Conservation (phyloP, 768 basidiomycete species). For the Tylopilus cervinicoccineus region DNA sequence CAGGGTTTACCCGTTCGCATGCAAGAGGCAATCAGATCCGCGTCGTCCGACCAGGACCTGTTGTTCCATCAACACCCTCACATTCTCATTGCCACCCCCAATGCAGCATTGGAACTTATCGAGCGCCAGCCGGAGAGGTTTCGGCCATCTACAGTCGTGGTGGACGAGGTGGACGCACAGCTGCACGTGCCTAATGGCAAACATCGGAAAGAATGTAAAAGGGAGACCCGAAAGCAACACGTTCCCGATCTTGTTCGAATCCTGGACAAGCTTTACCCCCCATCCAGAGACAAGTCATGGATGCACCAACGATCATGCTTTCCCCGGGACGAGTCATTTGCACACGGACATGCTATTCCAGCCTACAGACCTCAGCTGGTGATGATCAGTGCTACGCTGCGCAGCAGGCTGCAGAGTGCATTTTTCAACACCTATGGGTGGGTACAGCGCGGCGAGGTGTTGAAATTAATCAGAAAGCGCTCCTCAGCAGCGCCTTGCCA, state of each 20-base stretch:
- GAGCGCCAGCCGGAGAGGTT: constrained; percentile 41
- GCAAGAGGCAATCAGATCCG: constrained; percentile 25
- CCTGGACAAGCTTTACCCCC: constrained; percentile 53
- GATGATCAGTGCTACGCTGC: constrained; percentile 68
- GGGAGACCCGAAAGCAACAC: constrained; percentile 44
- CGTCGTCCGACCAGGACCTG: constrained; percentile 30
- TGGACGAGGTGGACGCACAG: constrained; percentile 77
- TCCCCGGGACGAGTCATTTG: constrained; percentile 6
- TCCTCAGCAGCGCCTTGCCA: constrained; percentile 27
- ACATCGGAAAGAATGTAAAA: constrained; percentile 36
- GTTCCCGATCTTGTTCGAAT: constrained; percentile 56
- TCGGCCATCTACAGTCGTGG: constrained; percentile 54
- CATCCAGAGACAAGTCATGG: constrained; percentile 17
- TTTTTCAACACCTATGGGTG: constrained; percentile 56
- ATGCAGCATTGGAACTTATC: constrained; percentile 58
- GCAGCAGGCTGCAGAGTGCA: constrained; percentile 37
- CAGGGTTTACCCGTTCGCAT: constrained; percentile 23
- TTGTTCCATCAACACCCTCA: constrained; percentile 50
- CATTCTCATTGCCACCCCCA: constrained; percentile 70
- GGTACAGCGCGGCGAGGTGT: constrained; percentile 43
- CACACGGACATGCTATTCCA: constrained; percentile 5
- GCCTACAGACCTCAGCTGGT: constrained; percentile 52
- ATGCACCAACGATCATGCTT: not conserved
- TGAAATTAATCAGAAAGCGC: constrained; percentile 23
- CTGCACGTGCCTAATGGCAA: constrained; percentile 45